A percentile compares a stretch with the other conserved stretches of the same genome.
Conservation (phyloP, 495 filamentous ascomycete species). For the Penicillium maclennaniae region DNA sequence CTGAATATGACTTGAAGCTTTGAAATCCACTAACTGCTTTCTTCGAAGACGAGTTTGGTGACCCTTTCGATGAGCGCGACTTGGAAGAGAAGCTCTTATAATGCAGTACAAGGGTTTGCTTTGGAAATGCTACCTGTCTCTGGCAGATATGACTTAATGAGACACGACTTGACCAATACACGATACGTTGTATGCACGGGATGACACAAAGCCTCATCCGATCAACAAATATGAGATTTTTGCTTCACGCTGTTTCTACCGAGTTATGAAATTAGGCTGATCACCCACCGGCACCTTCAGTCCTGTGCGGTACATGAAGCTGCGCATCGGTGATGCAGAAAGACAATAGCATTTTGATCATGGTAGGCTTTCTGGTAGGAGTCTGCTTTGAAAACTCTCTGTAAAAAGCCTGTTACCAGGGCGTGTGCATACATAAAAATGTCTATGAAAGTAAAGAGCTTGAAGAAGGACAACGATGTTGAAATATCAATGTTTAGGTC, state of each 20-base stretch:
- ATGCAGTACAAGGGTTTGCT: slow-evolving; percentile 25
- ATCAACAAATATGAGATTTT: background rate
- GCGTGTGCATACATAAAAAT: no score
- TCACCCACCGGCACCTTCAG: slow-evolving; percentile 8
- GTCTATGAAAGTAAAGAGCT: no score
- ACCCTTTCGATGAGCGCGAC: slow-evolving; percentile 58
- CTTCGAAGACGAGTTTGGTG: slow-evolving; percentile 47
- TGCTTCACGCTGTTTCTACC: background rate
- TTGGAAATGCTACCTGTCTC: slow-evolving; percentile 18
- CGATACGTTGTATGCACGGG: background rate
- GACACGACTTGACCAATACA: background rate
- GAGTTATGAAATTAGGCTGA: background rate
- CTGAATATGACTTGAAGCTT: background rate
- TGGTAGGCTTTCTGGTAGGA: slow-evolving; percentile 34
- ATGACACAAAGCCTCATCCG: background rate
- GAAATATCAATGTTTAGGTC: no score
- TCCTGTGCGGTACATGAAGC: slow-evolving; percentile 31
- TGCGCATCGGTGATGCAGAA: slow-evolving; percentile 46
- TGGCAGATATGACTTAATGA: slow-evolving; percentile 27
- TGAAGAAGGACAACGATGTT: no score
- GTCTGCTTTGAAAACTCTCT: no score
- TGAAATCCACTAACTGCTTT: background rate
- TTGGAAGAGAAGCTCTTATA: slow-evolving; percentile 49
- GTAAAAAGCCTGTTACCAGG: no score
- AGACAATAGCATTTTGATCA: slow-evolving; percentile 57